Base-by-base conservation (phyloP, 805 yeast species). In the Huiozyma naganishii region DNA sequence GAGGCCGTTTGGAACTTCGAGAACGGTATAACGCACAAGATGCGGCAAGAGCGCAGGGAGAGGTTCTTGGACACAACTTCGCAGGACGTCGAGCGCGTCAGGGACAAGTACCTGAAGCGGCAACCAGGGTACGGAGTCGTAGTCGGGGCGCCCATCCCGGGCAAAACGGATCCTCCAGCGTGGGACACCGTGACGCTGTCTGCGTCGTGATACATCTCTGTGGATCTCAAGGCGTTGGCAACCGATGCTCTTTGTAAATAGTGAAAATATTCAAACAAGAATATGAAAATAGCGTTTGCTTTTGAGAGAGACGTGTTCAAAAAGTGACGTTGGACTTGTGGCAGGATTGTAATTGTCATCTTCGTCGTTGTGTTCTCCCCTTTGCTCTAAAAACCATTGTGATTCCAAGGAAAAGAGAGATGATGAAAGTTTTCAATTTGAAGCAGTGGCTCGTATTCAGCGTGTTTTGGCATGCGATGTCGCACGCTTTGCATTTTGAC, bases 21-120 rank as follows among this genome's bases (percentile, higher is more conserved):
- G 42, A 76, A 79, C 45, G 88, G 83, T 0, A 72, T 90, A 33
- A 77, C 82, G 32, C 86, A 83, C 52, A 87, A 80, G 32, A 72
- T 83, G 80, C 76, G 80, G 57, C 96, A 90, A 61, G 67, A 65
- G 39, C 75, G 97, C 59, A 79, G 98, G 65, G 82, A 78, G 50
- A 70, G 72, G 45, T 68, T 92, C 46, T 67, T 92, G 41, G 83
- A 75, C 46, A 86, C 85, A 12, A 66, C 69, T n/a, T 59, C 74
- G 10, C 61, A 62, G 1, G 95, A 85, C 54, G 71, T 90, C 42
- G 63, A 69, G 36, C 69, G 71, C 8, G 95, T 68, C 17, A 78
- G 83, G n/a, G 79, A 79, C 47, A 75, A 76, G 57, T 89, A 85
- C 53, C 7, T 52, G 9, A n/a, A 33, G n/a, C 27, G 32, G 8